Conservation (phyloP, 2,329 filamentous ascomycete genomes). For the Cercospora zeina region DNA sequence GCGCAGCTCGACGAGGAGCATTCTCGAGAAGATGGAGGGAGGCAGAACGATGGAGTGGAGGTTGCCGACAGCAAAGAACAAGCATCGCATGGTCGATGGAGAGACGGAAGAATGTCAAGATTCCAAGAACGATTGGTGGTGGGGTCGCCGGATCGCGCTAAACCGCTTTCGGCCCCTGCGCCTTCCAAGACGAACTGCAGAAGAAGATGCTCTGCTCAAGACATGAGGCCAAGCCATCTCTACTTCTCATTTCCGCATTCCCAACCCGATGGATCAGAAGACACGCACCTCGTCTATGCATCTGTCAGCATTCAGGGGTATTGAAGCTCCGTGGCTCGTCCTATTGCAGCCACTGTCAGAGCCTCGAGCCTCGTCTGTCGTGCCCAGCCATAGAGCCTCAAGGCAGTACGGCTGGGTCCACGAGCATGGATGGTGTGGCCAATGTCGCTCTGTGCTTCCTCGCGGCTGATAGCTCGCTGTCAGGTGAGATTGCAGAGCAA, state of each 20-base stretch:
- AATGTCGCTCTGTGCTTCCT: background rate
- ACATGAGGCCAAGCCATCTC: slow-evolving; percentile 17
- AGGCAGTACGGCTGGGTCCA: slow-evolving; percentile 11
- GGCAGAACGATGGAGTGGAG: no score
- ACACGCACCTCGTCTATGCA: slow-evolving; percentile 14
- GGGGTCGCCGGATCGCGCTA: slow-evolving; percentile 8
- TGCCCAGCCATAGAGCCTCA: slow-evolving; percentile 16
- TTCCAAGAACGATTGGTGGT: no score
- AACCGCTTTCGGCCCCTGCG: slow-evolving; percentile 15
- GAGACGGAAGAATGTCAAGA: no score
- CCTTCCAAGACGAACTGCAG: slow-evolving; percentile 8
- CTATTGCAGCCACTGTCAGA: slow-evolving; percentile 23
- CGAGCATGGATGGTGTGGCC: background rate
- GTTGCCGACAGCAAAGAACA: no score
- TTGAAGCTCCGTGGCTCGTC: slow-evolving; percentile 27
- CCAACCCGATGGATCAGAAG: slow-evolving; percentile 22
- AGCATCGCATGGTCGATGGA: background rate
- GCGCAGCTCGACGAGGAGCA: background rate
- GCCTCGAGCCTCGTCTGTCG: slow-evolving; percentile 19
- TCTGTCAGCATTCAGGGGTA: slow-evolving; percentile 23
- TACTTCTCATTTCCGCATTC: slow-evolving; percentile 18
- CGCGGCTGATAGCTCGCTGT: background rate
- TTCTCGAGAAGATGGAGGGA: background rate
- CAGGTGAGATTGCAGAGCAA: background rate
- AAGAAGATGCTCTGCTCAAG: slow-evolving; percentile 5